Evolutionary conservation across 306 rosid species (phyloP).

Genomic region (Cicer arietinum): DNA sequence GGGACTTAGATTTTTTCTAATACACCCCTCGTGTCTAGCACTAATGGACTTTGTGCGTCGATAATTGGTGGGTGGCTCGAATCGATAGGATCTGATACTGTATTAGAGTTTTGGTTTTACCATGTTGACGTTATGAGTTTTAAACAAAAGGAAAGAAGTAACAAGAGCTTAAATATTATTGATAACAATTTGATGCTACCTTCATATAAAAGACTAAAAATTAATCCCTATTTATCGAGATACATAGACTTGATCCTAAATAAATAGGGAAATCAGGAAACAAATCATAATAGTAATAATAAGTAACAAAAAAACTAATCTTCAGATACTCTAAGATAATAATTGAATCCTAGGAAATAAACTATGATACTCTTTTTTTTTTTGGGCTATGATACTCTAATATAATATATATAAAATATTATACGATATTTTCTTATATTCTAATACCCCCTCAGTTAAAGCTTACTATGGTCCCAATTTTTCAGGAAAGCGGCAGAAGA

Average conservation of each 20-base stretch:
- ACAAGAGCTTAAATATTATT: neutral
- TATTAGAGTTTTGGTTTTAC: conserved; percentile 1
- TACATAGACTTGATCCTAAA: neutral
- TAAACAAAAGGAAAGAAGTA: neutral
- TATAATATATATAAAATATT: too few relatives aligned
- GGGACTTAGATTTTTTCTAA: neutral
- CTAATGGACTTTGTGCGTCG: neutral
- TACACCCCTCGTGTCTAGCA: neutral
- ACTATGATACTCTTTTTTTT: neutral
- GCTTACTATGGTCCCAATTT: neutral
- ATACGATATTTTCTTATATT: too few relatives aligned
- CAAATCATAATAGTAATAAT: neutral
- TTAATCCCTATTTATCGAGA: neutral
- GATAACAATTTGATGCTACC: neutral
- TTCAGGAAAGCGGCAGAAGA: neutral
- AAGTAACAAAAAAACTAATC: neutral
- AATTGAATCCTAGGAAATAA: neutral
- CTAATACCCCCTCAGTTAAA: neutral
- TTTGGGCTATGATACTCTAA: too few relatives aligned
- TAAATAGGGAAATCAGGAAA: neutral
- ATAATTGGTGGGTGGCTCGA: neutral
- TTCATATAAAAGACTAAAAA: neutral
- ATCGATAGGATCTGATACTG: neutral
- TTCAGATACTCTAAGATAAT: neutral
- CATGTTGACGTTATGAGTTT: neutral